Conservation (phyloP, 2,329 filamentous ascomycete species). For the Chrysosporium keratinophilum region DNA sequence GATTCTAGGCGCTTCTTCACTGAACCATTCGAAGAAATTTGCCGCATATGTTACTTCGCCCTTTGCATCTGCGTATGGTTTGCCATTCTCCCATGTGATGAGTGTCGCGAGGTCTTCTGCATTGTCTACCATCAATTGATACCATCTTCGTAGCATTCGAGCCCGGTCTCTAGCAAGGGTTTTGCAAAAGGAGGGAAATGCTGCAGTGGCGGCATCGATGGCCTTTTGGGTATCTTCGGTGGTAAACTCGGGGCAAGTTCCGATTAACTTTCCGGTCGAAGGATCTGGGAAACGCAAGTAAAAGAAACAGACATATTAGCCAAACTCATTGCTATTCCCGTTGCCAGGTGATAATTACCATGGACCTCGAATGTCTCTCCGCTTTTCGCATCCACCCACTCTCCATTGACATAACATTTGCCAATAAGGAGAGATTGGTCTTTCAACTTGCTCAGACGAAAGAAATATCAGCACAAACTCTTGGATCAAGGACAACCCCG, state of each 20-base stretch:
- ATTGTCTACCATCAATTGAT: constrained; percentile 56
- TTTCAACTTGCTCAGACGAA: constrained; percentile 48
- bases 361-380: constrained; percentile 85
- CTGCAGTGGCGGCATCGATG: constrained; percentile 70
- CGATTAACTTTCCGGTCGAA: constrained; percentile 68
- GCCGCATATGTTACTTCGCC: constrained; percentile 51
- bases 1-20: constrained; percentile 48
- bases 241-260: constrained; percentile 71
- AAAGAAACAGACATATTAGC: not conserved
- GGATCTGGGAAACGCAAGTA: constrained; percentile 50
- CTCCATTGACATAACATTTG: constrained; percentile 77
- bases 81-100: constrained; percentile 61
- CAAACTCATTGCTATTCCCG: not conserved
- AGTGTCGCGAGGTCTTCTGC: constrained; percentile 55
- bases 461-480: not conserved
- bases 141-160: constrained; percentile 56
- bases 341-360: constrained; percentile 37
- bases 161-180: constrained; percentile 52
- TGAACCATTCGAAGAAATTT: constrained; percentile 54
- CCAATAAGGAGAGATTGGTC: constrained; percentile 76
- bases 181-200: constrained; percentile 53
- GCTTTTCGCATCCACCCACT: constrained; percentile 78
- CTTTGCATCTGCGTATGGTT: constrained; percentile 51
- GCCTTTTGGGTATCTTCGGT: constrained; percentile 66
- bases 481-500: not conserved